Evolutionary conservation across 345 rosid species (phyloP), one percentile per base, ranked within the genome.

Genomic region (Dipteronia dyeriana): DNA sequence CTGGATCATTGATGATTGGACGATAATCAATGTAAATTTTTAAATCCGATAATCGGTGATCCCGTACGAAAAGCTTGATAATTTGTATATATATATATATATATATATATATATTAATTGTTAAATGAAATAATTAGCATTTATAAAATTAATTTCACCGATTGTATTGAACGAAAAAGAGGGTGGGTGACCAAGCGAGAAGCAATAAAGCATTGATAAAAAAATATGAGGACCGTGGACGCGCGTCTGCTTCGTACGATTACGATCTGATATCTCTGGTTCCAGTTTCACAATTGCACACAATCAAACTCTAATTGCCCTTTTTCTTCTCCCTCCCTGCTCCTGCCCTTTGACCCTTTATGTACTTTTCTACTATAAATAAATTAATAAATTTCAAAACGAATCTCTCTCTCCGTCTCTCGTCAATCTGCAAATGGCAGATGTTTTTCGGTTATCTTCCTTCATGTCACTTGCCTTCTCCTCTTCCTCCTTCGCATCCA

Each of bases 341-440:
- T 0, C 45, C 45, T 41, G 5, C 34, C 66, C 66, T 13, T 63
- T 74, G 68, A 62, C 62, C 61, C 45, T n/a, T n/a, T 49, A 1
- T 64, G 77, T 64, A 34, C 4, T 34, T 34, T 34, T 34, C 0
- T 34, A 34, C 38, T 34, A 34, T 34, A 34, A 53, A 26, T 12
- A 49, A 53, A 53, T 29, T n/a, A n/a, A n/a, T 29, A 47, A 6
- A 56, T n/a, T 34, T 12, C 16, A 38, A 29, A 12, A 20, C 65
- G 8, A 4, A 11, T 60, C 38, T 62, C 23, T 75, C 73, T 68
- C 49, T 16, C 14, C 25, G 73, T n/a, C 9, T 64, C 73, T 68
- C 49, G 23, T 23, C 25, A 75, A n/a, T 51, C 63, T 53, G 73
- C 82, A 76, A 75, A 92, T 92, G 97, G 95, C 92, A 64, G 94